Evolutionary conservation across 805 yeast species (phyloP).

Genomic region (Starmera amethionina): DNA sequence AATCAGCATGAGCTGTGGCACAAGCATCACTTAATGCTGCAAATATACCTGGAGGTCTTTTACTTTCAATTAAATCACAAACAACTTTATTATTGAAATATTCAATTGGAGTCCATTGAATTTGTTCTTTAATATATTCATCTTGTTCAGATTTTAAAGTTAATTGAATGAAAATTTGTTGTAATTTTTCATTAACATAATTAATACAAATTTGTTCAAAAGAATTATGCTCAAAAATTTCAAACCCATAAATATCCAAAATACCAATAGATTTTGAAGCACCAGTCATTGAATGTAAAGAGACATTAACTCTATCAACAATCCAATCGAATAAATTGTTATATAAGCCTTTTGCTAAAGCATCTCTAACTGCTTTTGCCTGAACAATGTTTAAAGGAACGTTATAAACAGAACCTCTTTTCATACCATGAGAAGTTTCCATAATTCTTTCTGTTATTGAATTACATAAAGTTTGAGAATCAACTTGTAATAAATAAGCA

Average conservation of each 20-base stretch:
- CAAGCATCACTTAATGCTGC: conserved; percentile 95
- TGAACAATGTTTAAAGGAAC: conserved; percentile 88
- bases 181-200: conserved; percentile 91
- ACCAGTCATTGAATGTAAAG: conserved; percentile 48
- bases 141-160: conserved; percentile 97
- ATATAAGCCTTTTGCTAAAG: conserved; percentile 89
- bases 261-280: conserved; percentile 76
- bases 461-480: conserved; percentile 51
- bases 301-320: conserved; percentile 78
- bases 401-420: conserved; percentile 88
- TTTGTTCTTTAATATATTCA: conserved; percentile 90
- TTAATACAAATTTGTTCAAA: conserved; percentile 94
- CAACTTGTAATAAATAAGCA: conserved; percentile 82
- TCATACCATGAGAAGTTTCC: conserved; percentile 85
- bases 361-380: conserved; percentile 92
- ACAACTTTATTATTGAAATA: conserved; percentile 94
- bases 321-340: conserved; percentile 94
- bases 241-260: conserved; percentile 93
- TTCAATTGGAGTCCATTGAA: conserved; percentile 95
- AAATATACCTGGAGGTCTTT: conserved; percentile 92
- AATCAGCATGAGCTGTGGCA: conserved; percentile 98
- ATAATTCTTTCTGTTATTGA: conserved; percentile 72
- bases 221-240: conserved; percentile 88
- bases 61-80: conserved; percentile 90
- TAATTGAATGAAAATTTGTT: conserved; percentile 91